Conservation (phyloP, 2,329 filamentous ascomycete genomes). For the Talaromyces rugulosus region DNA sequence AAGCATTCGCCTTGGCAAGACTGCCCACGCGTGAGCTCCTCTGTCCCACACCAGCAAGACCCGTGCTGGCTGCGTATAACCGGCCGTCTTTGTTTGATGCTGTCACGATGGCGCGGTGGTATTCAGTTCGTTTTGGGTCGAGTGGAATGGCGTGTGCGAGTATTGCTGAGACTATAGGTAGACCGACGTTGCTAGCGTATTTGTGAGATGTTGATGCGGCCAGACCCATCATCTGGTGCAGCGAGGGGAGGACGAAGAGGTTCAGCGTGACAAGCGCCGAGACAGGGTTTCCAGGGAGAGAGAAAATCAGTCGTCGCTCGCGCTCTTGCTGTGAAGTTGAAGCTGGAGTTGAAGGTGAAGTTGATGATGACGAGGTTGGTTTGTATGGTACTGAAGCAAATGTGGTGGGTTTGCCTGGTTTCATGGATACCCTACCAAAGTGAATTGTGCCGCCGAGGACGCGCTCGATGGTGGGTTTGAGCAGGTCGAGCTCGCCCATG, state of each 20-base stretch:
- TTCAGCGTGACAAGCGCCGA: slow-evolving; percentile 91
- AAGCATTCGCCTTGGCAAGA: slow-evolving; percentile 79
- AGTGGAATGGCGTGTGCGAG: slow-evolving; percentile 69
- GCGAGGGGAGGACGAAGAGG: slow-evolving; percentile 82
- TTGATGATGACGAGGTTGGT: slow-evolving; percentile 28
- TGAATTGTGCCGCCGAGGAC: slow-evolving; percentile 87
- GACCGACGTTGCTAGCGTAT: slow-evolving; percentile 52
- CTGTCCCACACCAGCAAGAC: slow-evolving; percentile 58
- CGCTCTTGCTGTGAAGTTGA: slow-evolving; percentile 51
- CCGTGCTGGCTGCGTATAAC: slow-evolving; percentile 75
- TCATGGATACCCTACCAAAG: slow-evolving; percentile 95
- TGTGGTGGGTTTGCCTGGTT: slow-evolving; percentile 95
- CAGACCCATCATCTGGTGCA: slow-evolving; percentile 73
- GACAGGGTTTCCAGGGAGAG: slow-evolving; percentile 88
- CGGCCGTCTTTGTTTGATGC: slow-evolving; percentile 59
- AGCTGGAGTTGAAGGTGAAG: slow-evolving; percentile 39
- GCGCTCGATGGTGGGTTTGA: slow-evolving; percentile 94
- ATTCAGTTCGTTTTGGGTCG: slow-evolving; percentile 77
- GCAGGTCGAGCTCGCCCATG: slow-evolving; percentile 94
- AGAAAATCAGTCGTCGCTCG: slow-evolving; percentile 71
- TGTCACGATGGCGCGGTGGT: slow-evolving; percentile 76
- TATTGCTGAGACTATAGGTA: slow-evolving; percentile 67
- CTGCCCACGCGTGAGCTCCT: slow-evolving; percentile 87
- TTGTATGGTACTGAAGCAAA: slow-evolving; percentile 82
- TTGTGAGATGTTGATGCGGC: slow-evolving; percentile 11